Base-by-base conservation (phyloP, 2,329 filamentous ascomycete species). In the Chrysoporthe cubensis region DNA sequence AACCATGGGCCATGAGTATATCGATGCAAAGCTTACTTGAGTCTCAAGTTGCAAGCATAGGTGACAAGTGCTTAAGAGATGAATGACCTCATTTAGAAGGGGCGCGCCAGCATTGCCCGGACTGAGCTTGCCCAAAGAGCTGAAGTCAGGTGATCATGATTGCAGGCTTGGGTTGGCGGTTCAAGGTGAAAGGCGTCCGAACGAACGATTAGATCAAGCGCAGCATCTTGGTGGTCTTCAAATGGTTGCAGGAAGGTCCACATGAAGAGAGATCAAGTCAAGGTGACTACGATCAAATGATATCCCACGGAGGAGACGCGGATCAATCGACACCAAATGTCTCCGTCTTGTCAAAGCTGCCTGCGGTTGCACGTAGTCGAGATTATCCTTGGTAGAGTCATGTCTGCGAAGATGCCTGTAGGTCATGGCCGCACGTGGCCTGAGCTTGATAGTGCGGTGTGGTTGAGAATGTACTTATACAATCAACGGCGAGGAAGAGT, bases 1-100 rank as follows among this genome's bases (percentile, higher is more conserved):
- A 60, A 37, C 65, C 66, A 64, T 37, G 37, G 44, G 60, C 58
- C 67, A 65, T 64, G 65, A 64, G 58, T 63, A 60, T 69, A 60
- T 69, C 67, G 57, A 63, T 66, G 67, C 59, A 63, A 59, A 42
- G 67, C 67, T 66, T 69, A 66, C 67, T 69, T 69, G 67, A 64
- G 57, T 58, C 32, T 64, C 67, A 69, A 69, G 67, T 66, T 21
- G 67, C 67, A 21, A 69, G 67, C 60, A 64, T 58, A 14, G 50
- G 50, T 60, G 64, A 64, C 67, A 56, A 40, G 54, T 57, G 60
- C 64, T 60, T 26, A 64, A 43, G 14, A 37, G 50, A 58, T 61
- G 64, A 54, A 61, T n/a, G 43, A 40, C 61, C 43, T 50, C 64
- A 56, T 13, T 58, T n/a, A 56, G 46, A 44, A 64, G n/a, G n/a